Percentiles rank a stretch among this genome's conserved stretches.
phyloP scores from a whole-genome alignment of 2,329 filamentous ascomycete genomes.

The Alternaria tenuissima region DNA sequence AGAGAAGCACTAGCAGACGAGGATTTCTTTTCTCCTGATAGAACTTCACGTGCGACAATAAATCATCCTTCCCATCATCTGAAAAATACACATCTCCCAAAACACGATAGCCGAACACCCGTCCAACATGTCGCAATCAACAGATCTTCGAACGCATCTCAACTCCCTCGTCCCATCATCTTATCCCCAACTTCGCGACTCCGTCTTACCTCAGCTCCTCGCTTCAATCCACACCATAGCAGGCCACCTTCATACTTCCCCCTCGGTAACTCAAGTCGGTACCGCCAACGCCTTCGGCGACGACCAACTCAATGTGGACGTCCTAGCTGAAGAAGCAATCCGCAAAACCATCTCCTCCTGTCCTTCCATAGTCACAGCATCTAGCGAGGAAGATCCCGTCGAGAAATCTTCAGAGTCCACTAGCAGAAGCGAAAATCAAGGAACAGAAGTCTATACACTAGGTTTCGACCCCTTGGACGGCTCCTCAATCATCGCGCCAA shows the following conservation, averaged over 20 bases:
- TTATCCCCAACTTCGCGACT: constrained; percentile 13
- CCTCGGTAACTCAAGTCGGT: constrained; percentile 31
- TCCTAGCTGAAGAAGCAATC: constrained; percentile 64
- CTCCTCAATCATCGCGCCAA: constrained; percentile 62
- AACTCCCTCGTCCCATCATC: constrained; percentile 10
- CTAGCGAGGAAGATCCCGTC: constrained; percentile 68
- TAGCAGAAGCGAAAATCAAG: constrained; percentile 30
- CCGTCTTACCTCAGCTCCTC: constrained; percentile 27
- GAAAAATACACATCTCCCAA: not conserved
- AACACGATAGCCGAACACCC: not conserved
- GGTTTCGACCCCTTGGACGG: constrained; percentile 72
- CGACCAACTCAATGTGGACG: constrained; percentile 66
- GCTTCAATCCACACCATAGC: constrained; percentile 27
- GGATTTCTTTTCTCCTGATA: constrained; percentile 8
- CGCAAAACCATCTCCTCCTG: constrained; percentile 63
- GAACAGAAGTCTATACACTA: constrained; percentile 58
- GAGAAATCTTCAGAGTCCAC: constrained; percentile 49
- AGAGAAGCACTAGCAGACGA: constrained; percentile 4
- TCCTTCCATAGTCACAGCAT: constrained; percentile 63
- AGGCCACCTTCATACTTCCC: constrained; percentile 20
- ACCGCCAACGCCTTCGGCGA: constrained; percentile 64
- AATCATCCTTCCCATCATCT: not conserved
- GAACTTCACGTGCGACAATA: not conserved
- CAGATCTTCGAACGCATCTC: constrained; percentile 10
- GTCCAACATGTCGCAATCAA: constrained; percentile 8